Evolutionary conservation across 805 yeast genomes (phyloP).

Genomic region (Teunomyces funiuensis): DNA sequence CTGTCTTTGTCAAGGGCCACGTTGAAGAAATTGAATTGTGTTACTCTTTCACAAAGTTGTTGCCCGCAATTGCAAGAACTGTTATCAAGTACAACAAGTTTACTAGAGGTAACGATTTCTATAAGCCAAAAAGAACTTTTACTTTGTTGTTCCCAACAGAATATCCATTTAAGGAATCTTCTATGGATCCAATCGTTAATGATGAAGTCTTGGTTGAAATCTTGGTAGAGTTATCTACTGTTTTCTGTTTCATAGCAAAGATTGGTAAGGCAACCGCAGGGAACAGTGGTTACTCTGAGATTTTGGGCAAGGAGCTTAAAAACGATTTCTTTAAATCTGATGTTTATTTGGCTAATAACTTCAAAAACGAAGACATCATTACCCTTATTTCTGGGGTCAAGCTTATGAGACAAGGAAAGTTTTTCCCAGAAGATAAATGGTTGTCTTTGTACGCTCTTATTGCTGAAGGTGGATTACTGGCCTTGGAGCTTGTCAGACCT

Average conservation of each 20-base stretch:
- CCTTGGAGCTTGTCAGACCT: slow-evolving; percentile 54
- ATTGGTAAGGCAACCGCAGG: slow-evolving; percentile 45
- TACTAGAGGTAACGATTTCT: slow-evolving; percentile 46
- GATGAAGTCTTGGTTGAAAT: slow-evolving; percentile 71
- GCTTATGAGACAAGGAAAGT: slow-evolving; percentile 51
- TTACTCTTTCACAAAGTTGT: slow-evolving; percentile 48
- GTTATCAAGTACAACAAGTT: slow-evolving; percentile 53
- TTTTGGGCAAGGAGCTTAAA: slow-evolving; percentile 30
- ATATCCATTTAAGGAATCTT: slow-evolving; percentile 61
- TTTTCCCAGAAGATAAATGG: slow-evolving; percentile 74
- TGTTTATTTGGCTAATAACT: slow-evolving; percentile 39
- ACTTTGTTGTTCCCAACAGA: slow-evolving; percentile 66
- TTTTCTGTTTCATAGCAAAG: slow-evolving; percentile 57
- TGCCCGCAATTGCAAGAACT: slow-evolving; percentile 54
- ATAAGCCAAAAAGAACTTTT: slow-evolving; percentile 61
- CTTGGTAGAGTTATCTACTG: slow-evolving; percentile 63
- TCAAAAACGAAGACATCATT: slow-evolving; percentile 43
- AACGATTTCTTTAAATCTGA: slow-evolving; percentile 43
- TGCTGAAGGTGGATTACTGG: slow-evolving; percentile 53
- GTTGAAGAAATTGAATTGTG: slow-evolving; percentile 39
- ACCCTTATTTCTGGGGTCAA: slow-evolving; percentile 50
- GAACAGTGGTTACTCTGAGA: slow-evolving; percentile 42
- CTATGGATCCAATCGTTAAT: slow-evolving; percentile 73
- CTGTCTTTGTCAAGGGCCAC: slow-evolving; percentile 25
- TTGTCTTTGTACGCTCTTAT: slow-evolving; percentile 61